These are phyloP conservation scores for Aspergillus chevalieri DNA, from an alignment of 2,329 filamentous ascomycete genomes.

Conservation along the genomic window DNA sequence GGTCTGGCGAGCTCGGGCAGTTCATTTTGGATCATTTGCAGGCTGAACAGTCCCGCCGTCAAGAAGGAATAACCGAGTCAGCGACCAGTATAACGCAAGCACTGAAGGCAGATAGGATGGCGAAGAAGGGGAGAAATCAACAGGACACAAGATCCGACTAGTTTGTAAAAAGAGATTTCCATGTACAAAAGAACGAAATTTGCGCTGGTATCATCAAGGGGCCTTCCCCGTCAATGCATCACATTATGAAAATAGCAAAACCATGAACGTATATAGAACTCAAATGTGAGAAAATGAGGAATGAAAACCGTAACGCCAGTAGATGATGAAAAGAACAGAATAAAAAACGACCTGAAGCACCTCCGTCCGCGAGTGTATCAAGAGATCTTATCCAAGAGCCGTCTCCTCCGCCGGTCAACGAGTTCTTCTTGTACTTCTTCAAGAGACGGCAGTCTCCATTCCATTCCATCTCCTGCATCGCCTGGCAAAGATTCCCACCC, in stretches of 20 bases:
- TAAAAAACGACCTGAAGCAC: conserved; percentile 7
- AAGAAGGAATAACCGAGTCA: conserved; percentile 23
- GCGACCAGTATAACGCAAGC: conserved; percentile 40
- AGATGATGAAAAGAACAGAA: conserved; percentile 7
- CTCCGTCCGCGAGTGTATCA: conserved; percentile 18
- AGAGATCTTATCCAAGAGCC: conserved; percentile 73
- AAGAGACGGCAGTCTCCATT: conserved; percentile 75
- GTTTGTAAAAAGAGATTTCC: conserved; percentile 12
- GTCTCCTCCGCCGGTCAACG: conserved; percentile 75
- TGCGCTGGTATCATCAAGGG: conserved; percentile 14
- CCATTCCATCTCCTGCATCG: conserved; percentile 72
- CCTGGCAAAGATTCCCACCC: conserved; percentile 84
- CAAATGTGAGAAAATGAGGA: conserved; percentile 5
- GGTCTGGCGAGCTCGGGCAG: conserved; percentile 65
- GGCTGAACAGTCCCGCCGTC: conserved; percentile 51
- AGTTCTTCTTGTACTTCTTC: conserved; percentile 94
- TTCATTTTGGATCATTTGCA: conserved; percentile 75
- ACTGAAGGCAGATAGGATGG: conserved; percentile 33
- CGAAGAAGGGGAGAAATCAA: conserved; percentile 17
- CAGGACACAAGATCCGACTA: conserved; percentile 14
- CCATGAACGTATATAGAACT: conserved; percentile 13
- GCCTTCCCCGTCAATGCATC: conserved; percentile 8
- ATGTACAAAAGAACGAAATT: conserved; percentile 16
- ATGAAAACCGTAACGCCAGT: conserved; percentile 4
- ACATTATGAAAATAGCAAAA: conserved; percentile 7